Evolutionary conservation across 2,329 filamentous ascomycete species (phyloP).

Genomic region (Ascochyta viciae-villosae): DNA sequence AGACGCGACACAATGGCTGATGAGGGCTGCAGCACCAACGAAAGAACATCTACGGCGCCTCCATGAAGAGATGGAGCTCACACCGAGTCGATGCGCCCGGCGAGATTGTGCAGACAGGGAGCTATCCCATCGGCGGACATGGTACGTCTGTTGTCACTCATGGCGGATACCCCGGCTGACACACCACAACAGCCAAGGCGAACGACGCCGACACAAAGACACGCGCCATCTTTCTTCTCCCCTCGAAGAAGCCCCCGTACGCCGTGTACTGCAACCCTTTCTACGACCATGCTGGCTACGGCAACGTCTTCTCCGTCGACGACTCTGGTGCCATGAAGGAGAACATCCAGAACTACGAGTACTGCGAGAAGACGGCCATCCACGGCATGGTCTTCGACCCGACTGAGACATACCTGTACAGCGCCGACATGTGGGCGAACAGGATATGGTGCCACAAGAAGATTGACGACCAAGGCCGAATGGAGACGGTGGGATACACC

Average conservation of each 20-base stretch:
- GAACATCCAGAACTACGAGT: constrained; percentile 76
- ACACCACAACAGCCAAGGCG: constrained; percentile 64
- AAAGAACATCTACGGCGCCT: constrained; percentile 86
- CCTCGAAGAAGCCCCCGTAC: constrained; percentile 78
- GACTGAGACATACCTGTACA: constrained; percentile 77
- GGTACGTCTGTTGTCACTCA: constrained; percentile 59
- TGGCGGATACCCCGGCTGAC: neutral
- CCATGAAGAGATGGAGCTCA: constrained; percentile 93
- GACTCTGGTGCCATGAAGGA: constrained; percentile 63
- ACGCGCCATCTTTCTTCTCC: constrained; percentile 86
- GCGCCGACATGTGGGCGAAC: constrained; percentile 78
- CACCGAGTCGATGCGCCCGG: constrained; percentile 78
- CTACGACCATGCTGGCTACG: constrained; percentile 82
- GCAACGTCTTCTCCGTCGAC: constrained; percentile 75
- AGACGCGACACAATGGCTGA: constrained; percentile 21
- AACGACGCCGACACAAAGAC: constrained; percentile 77
- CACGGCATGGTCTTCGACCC: constrained; percentile 85
- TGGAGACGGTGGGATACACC: constrained; percentile 75
- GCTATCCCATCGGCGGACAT: constrained; percentile 75
- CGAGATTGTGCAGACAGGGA: constrained; percentile 77
- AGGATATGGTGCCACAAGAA: constrained; percentile 87
- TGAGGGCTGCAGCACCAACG: constrained; percentile 68
- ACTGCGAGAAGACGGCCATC: constrained; percentile 73
- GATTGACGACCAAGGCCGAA: constrained; percentile 63
- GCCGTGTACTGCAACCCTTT: constrained; percentile 90